Conservation (phyloP, 495 filamentous ascomycete species). For the Collariella sp. region DNA sequence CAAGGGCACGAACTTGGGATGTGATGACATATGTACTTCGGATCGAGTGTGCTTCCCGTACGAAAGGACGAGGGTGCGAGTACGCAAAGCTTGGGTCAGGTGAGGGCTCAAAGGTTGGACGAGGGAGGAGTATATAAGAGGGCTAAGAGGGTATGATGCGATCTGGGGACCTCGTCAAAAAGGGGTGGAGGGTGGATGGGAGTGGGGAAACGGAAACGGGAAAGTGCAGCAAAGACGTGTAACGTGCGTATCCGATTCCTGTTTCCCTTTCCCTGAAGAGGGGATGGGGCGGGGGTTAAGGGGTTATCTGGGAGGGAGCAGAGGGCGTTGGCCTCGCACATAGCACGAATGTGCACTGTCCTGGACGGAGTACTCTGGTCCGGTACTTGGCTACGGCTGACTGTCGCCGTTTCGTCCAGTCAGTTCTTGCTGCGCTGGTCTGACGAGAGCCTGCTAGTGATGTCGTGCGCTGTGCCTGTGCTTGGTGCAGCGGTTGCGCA, state of each 20-base stretch:
- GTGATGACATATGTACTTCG: no score
- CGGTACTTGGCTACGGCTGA: neutral
- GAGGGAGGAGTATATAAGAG: no score
- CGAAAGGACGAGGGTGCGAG: no score
- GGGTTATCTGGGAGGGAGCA: no score
- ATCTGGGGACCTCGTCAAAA: no score
- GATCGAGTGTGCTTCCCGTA: no score
- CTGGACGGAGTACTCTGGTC: no score
- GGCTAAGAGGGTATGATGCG: neutral
- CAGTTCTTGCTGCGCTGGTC: neutral
- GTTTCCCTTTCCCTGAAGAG: neutral
- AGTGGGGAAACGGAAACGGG: neutral
- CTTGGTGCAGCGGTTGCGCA: neutral
- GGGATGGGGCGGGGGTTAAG: neutral
- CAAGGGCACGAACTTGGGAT: no score
- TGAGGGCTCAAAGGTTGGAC: no score
- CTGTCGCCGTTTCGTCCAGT: neutral
- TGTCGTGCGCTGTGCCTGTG: neutral
- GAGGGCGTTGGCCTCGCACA: neutral
- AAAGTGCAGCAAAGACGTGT: constrained; percentile 1
- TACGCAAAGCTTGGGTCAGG: no score
- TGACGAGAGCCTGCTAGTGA: neutral
- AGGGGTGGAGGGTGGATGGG: no score
- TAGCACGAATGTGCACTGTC: neutral
- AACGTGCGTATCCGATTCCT: neutral